Evolutionary conservation across 1,284 basidiomycete genomes (phyloP).

Genomic region (Thecaphora frezii): DNA sequence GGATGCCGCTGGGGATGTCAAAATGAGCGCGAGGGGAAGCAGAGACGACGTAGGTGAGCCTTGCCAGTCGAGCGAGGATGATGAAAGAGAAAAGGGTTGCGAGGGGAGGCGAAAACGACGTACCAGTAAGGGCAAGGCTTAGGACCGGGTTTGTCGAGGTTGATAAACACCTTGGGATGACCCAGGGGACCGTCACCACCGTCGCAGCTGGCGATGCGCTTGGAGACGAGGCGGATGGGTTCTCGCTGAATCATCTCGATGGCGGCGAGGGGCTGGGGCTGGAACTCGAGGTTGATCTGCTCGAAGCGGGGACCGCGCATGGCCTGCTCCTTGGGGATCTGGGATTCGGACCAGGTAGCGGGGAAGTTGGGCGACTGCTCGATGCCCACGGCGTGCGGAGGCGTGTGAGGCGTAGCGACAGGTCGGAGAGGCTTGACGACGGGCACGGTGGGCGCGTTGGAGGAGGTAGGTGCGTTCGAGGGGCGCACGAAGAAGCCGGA

Average conservation of each 20-base stretch:
- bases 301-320: conserved; percentile 78
- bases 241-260: conserved; percentile 86
- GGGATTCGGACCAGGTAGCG: conserved; percentile 45
- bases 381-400: conserved; percentile 23
- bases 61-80: neutral
- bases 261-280: conserved; percentile 86
- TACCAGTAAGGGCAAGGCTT: conserved; percentile 55
- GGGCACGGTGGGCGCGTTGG: conserved; percentile 33
- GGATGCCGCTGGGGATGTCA: conserved; percentile 26
- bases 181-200: conserved; percentile 84
- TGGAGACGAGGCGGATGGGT: conserved; percentile 77
- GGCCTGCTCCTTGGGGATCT: conserved; percentile 65
- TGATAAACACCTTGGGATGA: conserved; percentile 95
- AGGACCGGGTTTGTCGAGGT: conserved; percentile 66
- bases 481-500: conserved; percentile 36
- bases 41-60: neutral
- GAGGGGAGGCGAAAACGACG: conserved; percentile 3
- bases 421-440: conserved; percentile 28
- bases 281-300: conserved; percentile 80
- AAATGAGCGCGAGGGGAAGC: neutral
- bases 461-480: conserved; percentile 32
- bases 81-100: neutral
- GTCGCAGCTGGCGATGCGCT: conserved; percentile 84
- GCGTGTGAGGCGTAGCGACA: conserved; percentile 47
- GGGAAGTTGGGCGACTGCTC: conserved; percentile 50